These are phyloP conservation scores for Telopea speciosissima DNA, from an alignment of 177 flowering plant genomes.

Conservation along the genomic window DNA sequence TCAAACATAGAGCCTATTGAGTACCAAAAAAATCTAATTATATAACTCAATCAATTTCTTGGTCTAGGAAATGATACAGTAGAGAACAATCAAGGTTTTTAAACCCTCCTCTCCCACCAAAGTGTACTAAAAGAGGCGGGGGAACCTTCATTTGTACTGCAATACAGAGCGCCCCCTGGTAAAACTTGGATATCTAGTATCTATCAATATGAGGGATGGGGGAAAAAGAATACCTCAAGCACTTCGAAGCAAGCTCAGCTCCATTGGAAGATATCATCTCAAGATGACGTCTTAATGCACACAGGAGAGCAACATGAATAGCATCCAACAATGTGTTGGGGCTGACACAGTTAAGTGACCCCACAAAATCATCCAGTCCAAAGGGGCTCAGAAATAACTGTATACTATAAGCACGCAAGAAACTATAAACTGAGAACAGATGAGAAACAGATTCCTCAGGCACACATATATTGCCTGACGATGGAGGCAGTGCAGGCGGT, in stretches of 20 bases:
- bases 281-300: conserved; percentile 58
- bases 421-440: conserved; percentile 74
- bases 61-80: no score
- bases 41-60: no score
- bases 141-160: neutral
- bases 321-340: conserved; percentile 75
- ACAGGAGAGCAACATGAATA: conserved; percentile 70
- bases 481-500: conserved; percentile 60
- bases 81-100: neutral
- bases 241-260: conserved; percentile 52
- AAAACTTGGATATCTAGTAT: neutral
- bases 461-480: conserved; percentile 69
- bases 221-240: conserved; percentile 58
- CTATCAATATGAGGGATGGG: neutral
- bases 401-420: conserved; percentile 74
- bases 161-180: neutral
- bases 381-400: conserved; percentile 70
- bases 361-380: conserved; percentile 81
- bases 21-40: neutral
- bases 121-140: no score
- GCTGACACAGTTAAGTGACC: conserved; percentile 52
- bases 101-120: neutral
- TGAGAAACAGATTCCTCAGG: conserved; percentile 71
- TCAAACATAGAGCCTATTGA: neutral
- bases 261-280: conserved; percentile 67